Base-by-base conservation (phyloP, 1,284 basidiomycete genomes). In the Cryptococcus hybrid region DNA sequence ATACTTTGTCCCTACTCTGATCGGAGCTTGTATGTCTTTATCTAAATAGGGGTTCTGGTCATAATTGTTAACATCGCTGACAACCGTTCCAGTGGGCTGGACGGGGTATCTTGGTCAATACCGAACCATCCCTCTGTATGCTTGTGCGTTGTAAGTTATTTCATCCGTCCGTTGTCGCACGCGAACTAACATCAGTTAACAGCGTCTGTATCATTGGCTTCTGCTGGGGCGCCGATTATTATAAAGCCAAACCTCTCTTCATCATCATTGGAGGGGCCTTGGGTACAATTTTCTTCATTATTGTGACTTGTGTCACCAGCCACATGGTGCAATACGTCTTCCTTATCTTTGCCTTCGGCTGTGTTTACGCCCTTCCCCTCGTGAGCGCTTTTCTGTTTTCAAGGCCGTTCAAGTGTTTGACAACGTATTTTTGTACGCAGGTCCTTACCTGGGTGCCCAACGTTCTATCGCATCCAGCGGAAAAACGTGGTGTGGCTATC, bases 301-400 rank as follows among this genome's bases (percentile, higher is more conserved):
- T 80, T 62, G 68, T 74, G 15, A 67, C 78, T 47, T 71, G 76
- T 7, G 63, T 69, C 2, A 65, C 67, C 34, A 69, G 75, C 49
- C 58, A 74, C 38, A 75, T 73, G 52, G 78, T 75, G 15, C 71
- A 80, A 62, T 80, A 81, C 64, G 78, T 76, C 42, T 79, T 81
- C 63, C 67, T 82, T 44, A 81, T 80, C 62, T 72, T 82, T 56
- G 79, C 72, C n/a, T 80, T 80, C 50, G 80, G 76, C 3, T 75
- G 70, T 30, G 75, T 81, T 46, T 82, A 80, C 62, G 77, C 79
- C 34, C 69, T 77, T 0, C 76, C 34, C 13, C 13, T 35, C 11
- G 30, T 30, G 4, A 30, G 30, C 30, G 30, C 30, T 30, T 30
- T 30, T 1, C 30, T 30, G 30, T 30, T 30, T 18, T 18, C 30